Evolutionary conservation across 176 grass and related monocot species (phyloP).

Genomic region (Pharus latifolius): DNA sequence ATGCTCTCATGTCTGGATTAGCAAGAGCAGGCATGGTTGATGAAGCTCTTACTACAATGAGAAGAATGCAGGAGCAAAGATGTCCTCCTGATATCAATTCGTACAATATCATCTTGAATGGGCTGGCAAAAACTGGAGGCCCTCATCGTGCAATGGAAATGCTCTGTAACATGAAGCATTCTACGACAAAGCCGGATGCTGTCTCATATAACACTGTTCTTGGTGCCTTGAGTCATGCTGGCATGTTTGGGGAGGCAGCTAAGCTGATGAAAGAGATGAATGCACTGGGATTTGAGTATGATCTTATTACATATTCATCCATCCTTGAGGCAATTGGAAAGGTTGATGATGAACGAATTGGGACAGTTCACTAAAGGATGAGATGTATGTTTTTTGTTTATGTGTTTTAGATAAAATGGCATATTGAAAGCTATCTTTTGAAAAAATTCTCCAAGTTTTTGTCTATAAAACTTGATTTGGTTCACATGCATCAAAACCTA

Average conservation of each 20-base stretch:
- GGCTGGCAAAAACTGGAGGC: conserved; percentile 49
- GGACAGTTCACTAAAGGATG: conserved; percentile 6
- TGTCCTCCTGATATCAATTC: conserved; percentile 89
- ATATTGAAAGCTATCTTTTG: background rate
- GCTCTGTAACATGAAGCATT: conserved; percentile 79
- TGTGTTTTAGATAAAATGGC: background rate
- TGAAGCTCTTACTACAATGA: conserved; percentile 81
- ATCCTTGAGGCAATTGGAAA: conserved; percentile 90
- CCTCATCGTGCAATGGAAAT: conserved; percentile 72
- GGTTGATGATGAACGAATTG: conserved; percentile 49
- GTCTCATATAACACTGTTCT: conserved; percentile 96
- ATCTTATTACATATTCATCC: conserved; percentile 91
- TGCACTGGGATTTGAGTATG: conserved; percentile 64
- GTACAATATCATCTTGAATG: conserved; percentile 82
- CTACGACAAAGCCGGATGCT: conserved; percentile 55
- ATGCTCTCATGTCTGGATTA: conserved; percentile 92
- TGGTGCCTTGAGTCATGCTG: conserved; percentile 62
- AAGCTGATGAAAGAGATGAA: conserved; percentile 94
- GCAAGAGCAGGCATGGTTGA: conserved; percentile 63
- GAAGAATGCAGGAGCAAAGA: conserved; percentile 88
- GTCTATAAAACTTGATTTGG: background rate
- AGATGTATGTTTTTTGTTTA: conserved; percentile 3
- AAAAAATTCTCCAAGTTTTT: background rate
- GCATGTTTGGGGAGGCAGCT: conserved; percentile 84
- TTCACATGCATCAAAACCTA: conserved; percentile 1